A percentile compares a stretch with the other conserved stretches of the same genome.
Evolutionary conservation across 106 monocot genomes (phyloP).

Genomic region (Dendrobium officinale): DNA sequence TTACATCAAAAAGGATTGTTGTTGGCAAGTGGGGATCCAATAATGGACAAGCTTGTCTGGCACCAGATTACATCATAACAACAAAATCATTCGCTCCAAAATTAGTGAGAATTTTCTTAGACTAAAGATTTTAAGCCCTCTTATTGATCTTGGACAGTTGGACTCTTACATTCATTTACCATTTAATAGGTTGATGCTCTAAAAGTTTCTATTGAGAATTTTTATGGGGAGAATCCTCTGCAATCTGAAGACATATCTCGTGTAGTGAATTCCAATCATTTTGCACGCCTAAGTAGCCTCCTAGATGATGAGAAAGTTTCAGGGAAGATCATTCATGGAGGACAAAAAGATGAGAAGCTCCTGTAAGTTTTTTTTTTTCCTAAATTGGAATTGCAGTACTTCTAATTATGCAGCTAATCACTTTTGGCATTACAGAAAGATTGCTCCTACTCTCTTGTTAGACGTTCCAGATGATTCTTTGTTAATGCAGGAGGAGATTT

Average conservation of each 20-base stretch:
- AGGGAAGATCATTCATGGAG: slow-evolving; percentile 58
- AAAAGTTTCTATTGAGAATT: slow-evolving; percentile 41
- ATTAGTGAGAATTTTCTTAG: slow-evolving; percentile 28
- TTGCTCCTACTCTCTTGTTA: slow-evolving; percentile 50
- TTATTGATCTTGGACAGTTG: background rate
- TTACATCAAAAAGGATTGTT: slow-evolving; percentile 44
- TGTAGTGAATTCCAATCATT: slow-evolving; percentile 67
- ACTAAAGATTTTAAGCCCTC: background rate
- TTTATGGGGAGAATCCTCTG: slow-evolving; percentile 55
- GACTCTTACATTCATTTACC: background rate
- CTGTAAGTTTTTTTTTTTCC: slow-evolving; percentile 31
- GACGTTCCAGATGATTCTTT: slow-evolving; percentile 54
- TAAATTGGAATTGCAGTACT: background rate
- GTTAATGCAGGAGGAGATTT: slow-evolving; percentile 62
- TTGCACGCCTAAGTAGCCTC: slow-evolving; percentile 42
- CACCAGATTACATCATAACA: slow-evolving; percentile 64
- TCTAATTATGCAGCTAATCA: background rate
- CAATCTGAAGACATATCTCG: slow-evolving; percentile 50
- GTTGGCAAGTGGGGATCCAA: slow-evolving; percentile 78
- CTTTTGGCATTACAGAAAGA: slow-evolving; percentile 29
- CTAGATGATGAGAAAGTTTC: slow-evolving; percentile 50
- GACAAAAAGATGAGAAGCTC: slow-evolving; percentile 42
- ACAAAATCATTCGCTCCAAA: slow-evolving; percentile 55
- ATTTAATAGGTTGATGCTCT: slow-evolving; percentile 37
- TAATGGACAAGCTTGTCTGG: slow-evolving; percentile 71